A percentile compares a stretch with the other conserved stretches of the same genome.
These are phyloP conservation scores for Daldinia concentrica DNA, from an alignment of 495 filamentous ascomycete species.

Conservation along the genomic window DNA sequence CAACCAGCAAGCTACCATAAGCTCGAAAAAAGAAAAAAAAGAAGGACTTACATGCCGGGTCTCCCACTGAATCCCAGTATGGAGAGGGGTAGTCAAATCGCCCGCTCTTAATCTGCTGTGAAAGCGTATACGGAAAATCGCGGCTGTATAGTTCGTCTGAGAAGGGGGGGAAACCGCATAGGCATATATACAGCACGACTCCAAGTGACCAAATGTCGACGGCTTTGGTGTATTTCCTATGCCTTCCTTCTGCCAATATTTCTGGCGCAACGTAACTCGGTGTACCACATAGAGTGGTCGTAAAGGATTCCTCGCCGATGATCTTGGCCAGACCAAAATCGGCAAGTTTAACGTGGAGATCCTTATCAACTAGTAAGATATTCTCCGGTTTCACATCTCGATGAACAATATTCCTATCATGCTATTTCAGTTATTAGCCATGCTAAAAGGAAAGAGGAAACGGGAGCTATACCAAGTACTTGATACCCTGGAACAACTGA, in stretches of 20 bases:
- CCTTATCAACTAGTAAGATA: slow-evolving; percentile 85
- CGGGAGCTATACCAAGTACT: slow-evolving; percentile 80
- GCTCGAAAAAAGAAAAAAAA: background rate
- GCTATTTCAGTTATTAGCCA: slow-evolving; percentile 67
- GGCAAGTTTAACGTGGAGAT: slow-evolving; percentile 88
- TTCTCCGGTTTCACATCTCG: slow-evolving; percentile 99
- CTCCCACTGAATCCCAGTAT: slow-evolving; percentile 95
- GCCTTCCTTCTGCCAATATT: slow-evolving; percentile 79
- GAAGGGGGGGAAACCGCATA: slow-evolving; percentile 98
- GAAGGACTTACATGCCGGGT: slow-evolving; percentile 69
- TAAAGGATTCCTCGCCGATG: slow-evolving; percentile 98
- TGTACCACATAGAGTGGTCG: slow-evolving; percentile 95
- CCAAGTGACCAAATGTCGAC: slow-evolving; percentile 98
- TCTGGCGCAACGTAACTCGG: slow-evolving; percentile 97
- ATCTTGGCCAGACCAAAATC: slow-evolving; percentile 99
- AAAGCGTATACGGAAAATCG: slow-evolving; percentile 82
- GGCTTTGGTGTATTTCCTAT: slow-evolving; percentile 90
- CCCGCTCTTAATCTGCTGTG: slow-evolving; percentile 89
- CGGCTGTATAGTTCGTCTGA: slow-evolving; percentile 89
- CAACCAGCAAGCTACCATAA: background rate
- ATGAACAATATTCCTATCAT: slow-evolving; percentile 97
- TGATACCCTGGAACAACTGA: slow-evolving; percentile 92
- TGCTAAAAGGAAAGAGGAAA: background rate
- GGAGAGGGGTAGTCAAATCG: slow-evolving; percentile 95
- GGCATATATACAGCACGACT: slow-evolving; percentile 98